These are phyloP conservation scores for Nemophila menziesii DNA, from an alignment of 257 asterid species.

Conservation along the genomic window DNA sequence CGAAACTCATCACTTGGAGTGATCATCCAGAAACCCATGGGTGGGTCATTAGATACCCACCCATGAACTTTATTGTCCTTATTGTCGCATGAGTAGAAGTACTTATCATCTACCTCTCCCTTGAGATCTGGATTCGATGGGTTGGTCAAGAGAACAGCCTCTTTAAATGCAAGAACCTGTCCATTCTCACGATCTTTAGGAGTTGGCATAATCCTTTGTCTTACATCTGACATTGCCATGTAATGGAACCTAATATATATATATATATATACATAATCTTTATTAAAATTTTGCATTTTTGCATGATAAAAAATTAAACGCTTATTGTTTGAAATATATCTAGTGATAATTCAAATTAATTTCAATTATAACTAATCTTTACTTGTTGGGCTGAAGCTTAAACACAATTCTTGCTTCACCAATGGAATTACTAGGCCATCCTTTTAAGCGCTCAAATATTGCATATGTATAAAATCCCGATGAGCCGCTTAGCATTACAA, in stretches of 20 bases:
- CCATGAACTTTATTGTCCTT: constrained; percentile 52
- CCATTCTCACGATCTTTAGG: constrained; percentile 51
- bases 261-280: not conserved
- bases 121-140: constrained; percentile 50
- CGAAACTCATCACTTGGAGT: constrained; percentile 49
- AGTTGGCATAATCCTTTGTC: constrained; percentile 52
- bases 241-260: constrained; percentile 34
- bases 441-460: constrained; percentile 28
- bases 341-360: too few relatives aligned
- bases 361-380: not conserved
- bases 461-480: constrained; percentile 44
- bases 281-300: too few relatives aligned
- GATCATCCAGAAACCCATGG: constrained; percentile 46
- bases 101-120: constrained; percentile 59
- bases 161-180: constrained; percentile 40
- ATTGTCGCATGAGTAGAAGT: constrained; percentile 56
- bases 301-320: too few relatives aligned
- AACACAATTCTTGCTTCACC: constrained; percentile 34
- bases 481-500: constrained; percentile 27
- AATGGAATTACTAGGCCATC: constrained; percentile 31
- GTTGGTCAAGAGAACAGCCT: constrained; percentile 41
- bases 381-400: constrained; percentile 32
- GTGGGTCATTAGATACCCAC: constrained; percentile 47
- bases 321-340: not conserved
- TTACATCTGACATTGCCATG: constrained; percentile 50